Conservation (phyloP, 805 yeast species). For the Naumovozyma baii region DNA sequence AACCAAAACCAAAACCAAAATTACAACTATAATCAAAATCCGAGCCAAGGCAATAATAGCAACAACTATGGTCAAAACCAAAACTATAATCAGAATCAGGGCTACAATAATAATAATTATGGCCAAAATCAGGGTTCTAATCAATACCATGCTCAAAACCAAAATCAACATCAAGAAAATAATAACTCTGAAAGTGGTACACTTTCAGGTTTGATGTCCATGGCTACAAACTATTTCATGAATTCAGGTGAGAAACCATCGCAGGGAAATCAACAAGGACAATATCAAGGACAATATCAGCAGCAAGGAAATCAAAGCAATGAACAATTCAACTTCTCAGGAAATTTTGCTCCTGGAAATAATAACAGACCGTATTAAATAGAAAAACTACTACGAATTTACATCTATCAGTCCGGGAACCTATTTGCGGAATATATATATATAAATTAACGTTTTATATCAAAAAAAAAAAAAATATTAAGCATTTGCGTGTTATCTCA, state of each 20-base stretch:
- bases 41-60: neutral
- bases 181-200: neutral
- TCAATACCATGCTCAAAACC: conserved; percentile 1
- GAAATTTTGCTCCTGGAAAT: conserved; percentile 9
- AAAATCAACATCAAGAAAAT: neutral
- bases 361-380: neutral
- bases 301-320: conserved; percentile 2
- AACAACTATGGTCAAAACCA: conserved; percentile 1
- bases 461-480: no score
- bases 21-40: neutral
- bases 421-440: no score
- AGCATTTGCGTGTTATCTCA: no score
- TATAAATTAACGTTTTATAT: no score
- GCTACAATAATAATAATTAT: conserved; percentile 1
- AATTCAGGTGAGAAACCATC: conserved; percentile 1
- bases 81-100: conserved; percentile 3
- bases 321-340: conserved; percentile 10
- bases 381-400: neutral
- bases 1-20: conserved; percentile 1
- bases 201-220: neutral
- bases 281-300: conserved; percentile 4
- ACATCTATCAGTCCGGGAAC: no score
- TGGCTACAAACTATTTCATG: neutral
- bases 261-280: conserved; percentile 1
- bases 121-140: conserved; percentile 3